phyloP scores from a whole-genome alignment of 2,329 filamentous ascomycete genomes.

The Aspergillus vadensis region DNA sequence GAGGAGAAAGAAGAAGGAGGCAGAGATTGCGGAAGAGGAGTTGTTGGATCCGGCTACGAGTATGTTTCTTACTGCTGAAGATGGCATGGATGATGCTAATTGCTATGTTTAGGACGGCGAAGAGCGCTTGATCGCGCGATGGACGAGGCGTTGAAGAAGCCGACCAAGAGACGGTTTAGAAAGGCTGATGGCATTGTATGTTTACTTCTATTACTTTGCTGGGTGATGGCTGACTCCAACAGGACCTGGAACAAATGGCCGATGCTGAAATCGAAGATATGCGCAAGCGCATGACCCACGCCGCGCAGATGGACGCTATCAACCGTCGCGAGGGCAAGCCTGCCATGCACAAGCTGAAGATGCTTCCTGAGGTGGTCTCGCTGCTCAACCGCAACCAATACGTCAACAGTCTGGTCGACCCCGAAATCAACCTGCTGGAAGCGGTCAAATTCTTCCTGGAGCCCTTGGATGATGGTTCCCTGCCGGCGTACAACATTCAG shows the following conservation, averaged over 20 bases:
- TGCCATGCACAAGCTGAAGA: conserved; percentile 88
- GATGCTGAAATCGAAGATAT: conserved; percentile 88
- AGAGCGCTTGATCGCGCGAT: conserved; percentile 84
- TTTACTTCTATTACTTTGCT: conserved; percentile 19
- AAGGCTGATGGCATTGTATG: conserved; percentile 87
- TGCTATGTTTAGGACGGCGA: conserved; percentile 58
- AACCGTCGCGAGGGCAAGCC: conserved; percentile 78
- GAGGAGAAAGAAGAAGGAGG: conserved; percentile 53
- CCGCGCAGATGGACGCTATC: conserved; percentile 81
- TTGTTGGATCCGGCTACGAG: conserved; percentile 81
- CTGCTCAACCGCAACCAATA: conserved; percentile 84
- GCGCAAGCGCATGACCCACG: conserved; percentile 85
- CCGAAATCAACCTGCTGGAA: conserved; percentile 91
- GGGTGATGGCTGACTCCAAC: conserved; percentile 16
- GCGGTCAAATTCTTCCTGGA: conserved; percentile 97
- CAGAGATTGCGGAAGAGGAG: conserved; percentile 70
- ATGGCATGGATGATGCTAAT: conserved; percentile 5
- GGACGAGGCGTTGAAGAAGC: conserved; percentile 83
- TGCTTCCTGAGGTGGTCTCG: conserved; percentile 85
- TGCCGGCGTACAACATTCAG: conserved; percentile 97
- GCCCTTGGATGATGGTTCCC: conserved; percentile 86
- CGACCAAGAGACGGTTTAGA: conserved; percentile 66
- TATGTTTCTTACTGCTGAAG: conserved; percentile 42
- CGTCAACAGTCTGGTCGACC: conserved; percentile 83
- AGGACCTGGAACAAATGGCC: conserved; percentile 88